Base-by-base conservation (phyloP, 108 stramenopile genomes). In the Skeletonema tropicum region DNA sequence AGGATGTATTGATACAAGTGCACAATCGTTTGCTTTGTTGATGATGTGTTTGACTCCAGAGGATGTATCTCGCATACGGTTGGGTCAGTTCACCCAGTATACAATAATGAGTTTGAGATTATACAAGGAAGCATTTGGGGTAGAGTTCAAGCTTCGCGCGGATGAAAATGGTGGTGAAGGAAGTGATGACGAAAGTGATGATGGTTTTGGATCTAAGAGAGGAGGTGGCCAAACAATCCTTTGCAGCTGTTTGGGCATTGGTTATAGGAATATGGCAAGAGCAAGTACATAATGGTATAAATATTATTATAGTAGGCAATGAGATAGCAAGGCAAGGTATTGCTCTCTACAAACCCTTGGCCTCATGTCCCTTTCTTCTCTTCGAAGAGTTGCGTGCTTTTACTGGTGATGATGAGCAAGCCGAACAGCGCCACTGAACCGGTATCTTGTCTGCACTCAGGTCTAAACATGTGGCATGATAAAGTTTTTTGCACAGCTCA, bases 11-110 rank as follows among this genome's bases (percentile, higher is more conserved):
- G 99, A 99, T 83, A 89, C 96, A 1, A 73, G 83, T 26, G 83
- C 82, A 33, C 97, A 98, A 82, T 86, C 92, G 4, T 73, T 98
- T 58, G 91, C 91, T 4, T 78, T 99, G 60, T 64, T 97, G 15
- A 91, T 97, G 83, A 99, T 99, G 98, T 96, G 94, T 55, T 82
- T 98, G 29, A 90, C 94, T 26, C 97, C 99, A 0, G 98, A 99
- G 79, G 99, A 99, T 85, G 99, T 96, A 6, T 84, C 87, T 21
- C 80, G 93, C 70, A 85, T 96, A 74, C 87, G 95, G 45, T 48
- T 96, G 21, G 95, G 95, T 19, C 89, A 87, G 10, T 58, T 96
- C 42, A 89, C 87, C 12, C 83, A 85, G 17, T 94, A 94, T 68
- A 83, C 92, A 2, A 77, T 96, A n/a, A 89, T 86, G 58, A 89